phyloP scores from a whole-genome alignment of 106 monocot species.

The Allium cepa region DNA sequence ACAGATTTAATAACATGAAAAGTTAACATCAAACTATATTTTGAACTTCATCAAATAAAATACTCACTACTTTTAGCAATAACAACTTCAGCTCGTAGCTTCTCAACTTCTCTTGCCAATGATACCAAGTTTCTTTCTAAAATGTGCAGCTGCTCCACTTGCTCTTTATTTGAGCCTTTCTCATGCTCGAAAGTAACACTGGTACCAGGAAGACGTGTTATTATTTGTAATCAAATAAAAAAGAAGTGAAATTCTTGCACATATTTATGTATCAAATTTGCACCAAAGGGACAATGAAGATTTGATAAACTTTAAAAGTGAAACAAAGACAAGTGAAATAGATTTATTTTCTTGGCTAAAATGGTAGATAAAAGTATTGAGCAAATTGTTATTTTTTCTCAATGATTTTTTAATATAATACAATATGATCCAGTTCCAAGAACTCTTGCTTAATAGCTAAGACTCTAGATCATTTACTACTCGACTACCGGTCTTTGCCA shows the following conservation, averaged over 20 bases:
- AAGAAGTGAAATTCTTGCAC: too few relatives aligned
- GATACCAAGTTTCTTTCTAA: constrained; percentile 72
- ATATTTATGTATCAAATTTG: neutral
- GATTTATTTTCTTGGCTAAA: neutral
- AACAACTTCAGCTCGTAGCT: constrained; percentile 50
- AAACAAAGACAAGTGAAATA: too few relatives aligned
- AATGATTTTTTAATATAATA: too few relatives aligned
- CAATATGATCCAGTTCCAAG: too few relatives aligned
- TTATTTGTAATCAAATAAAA: too few relatives aligned
- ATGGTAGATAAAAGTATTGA: too few relatives aligned
- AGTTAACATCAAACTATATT: too few relatives aligned
- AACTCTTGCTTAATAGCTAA: too few relatives aligned
- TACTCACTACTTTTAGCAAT: constrained; percentile 41
- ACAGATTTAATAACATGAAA: too few relatives aligned
- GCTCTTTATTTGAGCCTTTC: constrained; percentile 61
- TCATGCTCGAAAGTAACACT: constrained; percentile 69
- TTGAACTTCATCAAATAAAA: constrained; percentile 11
- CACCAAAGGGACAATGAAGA: neutral
- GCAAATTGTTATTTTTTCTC: too few relatives aligned
- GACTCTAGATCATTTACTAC: too few relatives aligned
- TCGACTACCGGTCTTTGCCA: too few relatives aligned
- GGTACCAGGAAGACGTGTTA: neutral
- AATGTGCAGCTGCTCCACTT: constrained; percentile 63
- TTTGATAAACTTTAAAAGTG: neutral
- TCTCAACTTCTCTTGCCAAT: constrained; percentile 63